phyloP scores from a whole-genome alignment of 108 stramenopile genomes.

The Cyclotella kingstonii region DNA sequence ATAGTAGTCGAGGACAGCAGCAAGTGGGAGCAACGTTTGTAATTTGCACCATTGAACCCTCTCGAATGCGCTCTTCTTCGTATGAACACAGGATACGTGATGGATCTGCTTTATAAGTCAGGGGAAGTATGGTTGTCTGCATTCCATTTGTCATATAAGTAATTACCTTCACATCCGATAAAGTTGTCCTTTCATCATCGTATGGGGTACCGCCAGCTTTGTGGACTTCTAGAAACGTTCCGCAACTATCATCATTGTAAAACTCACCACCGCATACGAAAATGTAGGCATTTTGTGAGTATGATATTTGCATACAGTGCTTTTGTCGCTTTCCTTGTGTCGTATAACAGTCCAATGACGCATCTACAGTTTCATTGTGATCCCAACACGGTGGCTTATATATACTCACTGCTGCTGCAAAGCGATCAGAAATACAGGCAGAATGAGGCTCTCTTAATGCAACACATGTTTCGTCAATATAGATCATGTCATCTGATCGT shows the following conservation, averaged over 20 bases:
- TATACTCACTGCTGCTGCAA: conserved; percentile 22
- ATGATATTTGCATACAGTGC: conserved; percentile 54
- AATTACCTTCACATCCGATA: conserved; percentile 39
- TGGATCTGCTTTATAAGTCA: conserved; percentile 46
- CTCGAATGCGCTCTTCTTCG: conserved; percentile 30
- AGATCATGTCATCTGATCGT: conserved; percentile 46
- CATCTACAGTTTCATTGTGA: conserved; percentile 55
- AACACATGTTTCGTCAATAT: conserved; percentile 41
- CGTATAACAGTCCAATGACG: conserved; percentile 39
- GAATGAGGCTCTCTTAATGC: conserved; percentile 32
- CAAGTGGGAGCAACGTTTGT: conserved; percentile 15
- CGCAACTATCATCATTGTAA: conserved; percentile 43
- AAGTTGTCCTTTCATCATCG: conserved; percentile 37
- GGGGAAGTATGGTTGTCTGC: conserved; percentile 41
- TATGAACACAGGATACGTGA: conserved; percentile 47
- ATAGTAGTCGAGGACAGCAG: conserved; percentile 44
- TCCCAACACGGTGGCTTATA: conserved; percentile 50
- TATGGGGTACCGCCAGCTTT: conserved; percentile 38
- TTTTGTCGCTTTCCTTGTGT: conserved; percentile 17
- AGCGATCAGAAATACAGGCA: conserved; percentile 41
- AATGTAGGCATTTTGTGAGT: conserved; percentile 49
- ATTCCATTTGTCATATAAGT: conserved; percentile 27
- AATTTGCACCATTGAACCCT: conserved; percentile 45
- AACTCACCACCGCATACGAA: conserved; percentile 39
- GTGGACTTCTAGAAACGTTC: conserved; percentile 58